phyloP scores from a whole-genome alignment of 768 basidiomycete genomes.

The Podaxis rugospora region DNA sequence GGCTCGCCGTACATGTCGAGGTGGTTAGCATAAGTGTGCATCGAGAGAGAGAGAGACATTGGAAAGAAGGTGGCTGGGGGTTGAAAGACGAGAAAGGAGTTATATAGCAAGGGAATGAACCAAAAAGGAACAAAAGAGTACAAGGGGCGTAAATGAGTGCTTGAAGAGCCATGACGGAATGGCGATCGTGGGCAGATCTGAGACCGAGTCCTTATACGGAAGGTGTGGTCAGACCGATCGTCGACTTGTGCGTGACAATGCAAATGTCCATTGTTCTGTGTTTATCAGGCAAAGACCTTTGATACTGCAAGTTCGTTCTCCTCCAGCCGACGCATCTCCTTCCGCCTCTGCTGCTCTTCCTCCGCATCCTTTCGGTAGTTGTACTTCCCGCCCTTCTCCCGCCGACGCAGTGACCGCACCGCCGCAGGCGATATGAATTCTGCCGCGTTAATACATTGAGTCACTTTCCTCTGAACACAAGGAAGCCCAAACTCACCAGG shows the following conservation, averaged over 20 bases:
- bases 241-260: conserved; percentile 7
- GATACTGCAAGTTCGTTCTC: conserved; percentile 82
- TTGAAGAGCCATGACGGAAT: neutral
- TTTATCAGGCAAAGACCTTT: conserved; percentile 80
- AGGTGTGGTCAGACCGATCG: neutral
- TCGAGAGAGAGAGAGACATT: conserved; percentile 67
- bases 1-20: conserved; percentile 72
- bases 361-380: conserved; percentile 76
- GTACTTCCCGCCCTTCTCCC: conserved; percentile 79
- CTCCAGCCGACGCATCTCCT: conserved; percentile 54
- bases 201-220: neutral
- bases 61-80: conserved; percentile 15
- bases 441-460: conserved; percentile 24
- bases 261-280: neutral
- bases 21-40: conserved; percentile 51
- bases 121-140: conserved; percentile 17
- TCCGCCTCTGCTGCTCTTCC: conserved; percentile 58
- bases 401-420: conserved; percentile 63
- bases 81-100: conserved; percentile 11
- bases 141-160: conserved; percentile 1
- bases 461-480: neutral
- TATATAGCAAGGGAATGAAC: conserved; percentile 1
- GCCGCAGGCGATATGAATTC: conserved; percentile 92
- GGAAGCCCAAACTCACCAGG: conserved; percentile 55
- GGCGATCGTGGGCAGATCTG: neutral